Base-by-base conservation (phyloP, 768 basidiomycete genomes). In the Mrakia hoshinonis region DNA sequence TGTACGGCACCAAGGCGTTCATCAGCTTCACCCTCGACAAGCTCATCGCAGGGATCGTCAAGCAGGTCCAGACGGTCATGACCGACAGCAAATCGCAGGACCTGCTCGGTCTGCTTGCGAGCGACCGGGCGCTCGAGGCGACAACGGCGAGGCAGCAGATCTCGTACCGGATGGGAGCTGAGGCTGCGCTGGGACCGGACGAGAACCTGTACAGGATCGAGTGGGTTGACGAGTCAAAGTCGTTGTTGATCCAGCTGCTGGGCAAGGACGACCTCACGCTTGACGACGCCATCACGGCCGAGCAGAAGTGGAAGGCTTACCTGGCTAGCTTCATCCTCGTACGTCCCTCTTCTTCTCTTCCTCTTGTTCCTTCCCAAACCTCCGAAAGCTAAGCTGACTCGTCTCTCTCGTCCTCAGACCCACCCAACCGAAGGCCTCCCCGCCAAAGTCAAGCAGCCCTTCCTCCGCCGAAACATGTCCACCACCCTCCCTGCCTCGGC, bases 1-100 rank as follows among this genome's bases (percentile, higher is more conserved):
- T 79, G 79, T 80, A 83, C 75, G 77, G 76, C 20, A 77, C 75
- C 74, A 82, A 94, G 87, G 93, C 92, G 4, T 97, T 92, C 81
- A 85, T 87, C 67, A 81, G 95, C 74, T 98, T 95, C 80, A 97
- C 96, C 1, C 78, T 99, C 76, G 96, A 99, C 83, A 92, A 94
- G 80, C 81, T 96, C 58, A 87, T 98, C 69, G 87, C 86, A 15
- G 87, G 88, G 26, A 85, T 97, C 65, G 85, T 97, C 79, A 97
- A 97, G 82, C 92, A 96, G 84, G 90, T 91, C 29, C 93, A 96
- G 78, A 89, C 87, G 2, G 87, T 95, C 64, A 79, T 91, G 61
- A 85, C 85, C 39, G 95, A 98, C 78, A 83, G 85, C 81, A 90
- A 89, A 78, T 90, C 89, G 70, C 91, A 90, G 77, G 93, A 95